Evolutionary conservation across 768 basidiomycete genomes (phyloP).

Genomic region (Boletales sp.): DNA sequence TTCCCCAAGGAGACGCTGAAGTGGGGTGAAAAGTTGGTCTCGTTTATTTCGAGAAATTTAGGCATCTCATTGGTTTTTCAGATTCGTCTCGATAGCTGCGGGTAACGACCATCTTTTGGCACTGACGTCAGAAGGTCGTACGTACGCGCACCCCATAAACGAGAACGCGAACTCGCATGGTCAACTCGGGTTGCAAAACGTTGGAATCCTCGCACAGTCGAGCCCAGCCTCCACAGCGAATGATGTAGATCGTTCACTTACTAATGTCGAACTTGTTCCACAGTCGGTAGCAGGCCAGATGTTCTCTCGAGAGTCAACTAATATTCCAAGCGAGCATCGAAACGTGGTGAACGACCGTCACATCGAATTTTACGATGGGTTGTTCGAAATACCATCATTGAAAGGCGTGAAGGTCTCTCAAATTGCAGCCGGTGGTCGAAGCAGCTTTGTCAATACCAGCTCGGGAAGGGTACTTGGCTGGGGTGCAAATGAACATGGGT

Average conservation of each 20-base stretch:
- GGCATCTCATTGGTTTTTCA: conserved; percentile 26
- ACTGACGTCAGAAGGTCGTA: conserved; percentile 66
- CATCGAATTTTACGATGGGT: conserved; percentile 61
- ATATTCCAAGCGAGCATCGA: conserved; percentile 7
- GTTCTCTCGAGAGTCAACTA: conserved; percentile 27
- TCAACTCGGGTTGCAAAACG: conserved; percentile 76
- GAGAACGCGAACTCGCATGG: conserved; percentile 74
- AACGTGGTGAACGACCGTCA: conserved; percentile 34
- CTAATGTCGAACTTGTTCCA: conserved; percentile 54
- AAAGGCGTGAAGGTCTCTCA: conserved; percentile 60
- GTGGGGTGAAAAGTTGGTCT: conserved; percentile 48
- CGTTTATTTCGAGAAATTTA: not conserved
- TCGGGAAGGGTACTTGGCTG: conserved; percentile 78
- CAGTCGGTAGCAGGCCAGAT: conserved; percentile 53
- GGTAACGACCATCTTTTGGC: conserved; percentile 74
- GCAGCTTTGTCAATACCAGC: conserved; percentile 68
- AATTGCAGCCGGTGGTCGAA: conserved; percentile 67
- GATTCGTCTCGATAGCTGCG: conserved; percentile 70
- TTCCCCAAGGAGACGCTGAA: conserved; percentile 47
- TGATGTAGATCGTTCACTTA: conserved; percentile 24
- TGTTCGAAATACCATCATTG: conserved; percentile 78
- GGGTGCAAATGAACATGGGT: conserved; percentile 90
- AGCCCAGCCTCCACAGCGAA: conserved; percentile 7
- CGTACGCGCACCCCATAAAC: conserved; percentile 74
- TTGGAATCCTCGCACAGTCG: conserved; percentile 42